Conservation (phyloP, 306 rosid genomes). For the Macrotyloma uniflorum region DNA sequence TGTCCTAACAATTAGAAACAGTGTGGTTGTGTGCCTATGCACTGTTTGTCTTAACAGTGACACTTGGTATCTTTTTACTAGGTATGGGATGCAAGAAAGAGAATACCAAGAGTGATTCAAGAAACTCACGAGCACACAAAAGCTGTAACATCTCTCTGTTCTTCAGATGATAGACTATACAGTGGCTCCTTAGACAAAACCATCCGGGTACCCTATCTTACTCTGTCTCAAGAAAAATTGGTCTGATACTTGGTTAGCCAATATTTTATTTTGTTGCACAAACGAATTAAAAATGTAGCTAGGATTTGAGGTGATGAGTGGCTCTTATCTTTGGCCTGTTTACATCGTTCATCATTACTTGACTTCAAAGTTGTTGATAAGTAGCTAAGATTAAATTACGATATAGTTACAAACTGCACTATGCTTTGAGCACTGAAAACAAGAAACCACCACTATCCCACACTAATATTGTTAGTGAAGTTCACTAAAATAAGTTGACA, state of each 20-base stretch:
- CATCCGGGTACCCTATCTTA: slow-evolving; percentile 65
- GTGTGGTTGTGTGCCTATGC: background rate
- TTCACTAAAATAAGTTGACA: too few species aligned
- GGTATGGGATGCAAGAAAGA: slow-evolving; percentile 90
- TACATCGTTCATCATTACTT: background rate
- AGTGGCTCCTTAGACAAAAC: slow-evolving; percentile 93
- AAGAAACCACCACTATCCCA: too few species aligned
- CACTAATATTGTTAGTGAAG: too few species aligned
- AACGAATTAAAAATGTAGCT: background rate
- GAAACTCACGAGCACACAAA: slow-evolving; percentile 83
- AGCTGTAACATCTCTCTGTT: slow-evolving; percentile 76
- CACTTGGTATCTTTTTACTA: slow-evolving; percentile 38
- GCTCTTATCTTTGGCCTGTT: background rate
- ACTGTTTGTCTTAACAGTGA: slow-evolving; percentile 21
- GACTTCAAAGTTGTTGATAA: slow-evolving; percentile 20
- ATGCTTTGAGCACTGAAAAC: too few species aligned
- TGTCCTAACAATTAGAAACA: slow-evolving; percentile 28
- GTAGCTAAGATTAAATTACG: slow-evolving; percentile 12
- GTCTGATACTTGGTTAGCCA: slow-evolving; percentile 17
- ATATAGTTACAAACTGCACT: background rate
- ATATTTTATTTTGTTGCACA: background rate
- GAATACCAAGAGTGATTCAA: slow-evolving; percentile 68
- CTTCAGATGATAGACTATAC: slow-evolving; percentile 67
- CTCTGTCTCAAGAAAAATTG: slow-evolving; percentile 12
- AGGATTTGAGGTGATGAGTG: slow-evolving; percentile 17